A percentile compares a stretch with the other conserved stretches of the same genome.
phyloP scores from a whole-genome alignment of 352 stramenopile species.

The Phytophthora lateralis region DNA sequence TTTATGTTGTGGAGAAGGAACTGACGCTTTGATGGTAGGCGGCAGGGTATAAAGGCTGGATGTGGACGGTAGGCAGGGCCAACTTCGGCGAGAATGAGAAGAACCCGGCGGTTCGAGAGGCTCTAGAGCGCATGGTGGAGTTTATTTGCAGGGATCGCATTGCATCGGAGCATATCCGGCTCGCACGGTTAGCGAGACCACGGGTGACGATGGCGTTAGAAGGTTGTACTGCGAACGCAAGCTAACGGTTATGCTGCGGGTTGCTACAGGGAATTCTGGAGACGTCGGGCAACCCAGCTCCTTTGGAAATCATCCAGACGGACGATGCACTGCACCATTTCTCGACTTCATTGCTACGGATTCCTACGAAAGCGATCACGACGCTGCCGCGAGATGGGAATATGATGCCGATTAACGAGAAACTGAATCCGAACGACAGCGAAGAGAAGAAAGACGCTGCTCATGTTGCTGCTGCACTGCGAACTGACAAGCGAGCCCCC shows the following conservation, averaged over 20 bases:
- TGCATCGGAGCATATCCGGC: slow-evolving; percentile 36
- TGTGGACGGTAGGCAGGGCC: slow-evolving; percentile 81
- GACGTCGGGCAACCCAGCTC: slow-evolving; percentile 34
- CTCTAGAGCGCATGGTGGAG: slow-evolving; percentile 79
- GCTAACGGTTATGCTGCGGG: background rate
- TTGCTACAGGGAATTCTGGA: slow-evolving; percentile 53
- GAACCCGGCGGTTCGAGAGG: slow-evolving; percentile 71
- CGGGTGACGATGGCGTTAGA: slow-evolving; percentile 17
- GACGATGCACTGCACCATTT: slow-evolving; percentile 69
- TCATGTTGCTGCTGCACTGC: slow-evolving; percentile 10
- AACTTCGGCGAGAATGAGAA: slow-evolving; percentile 88
- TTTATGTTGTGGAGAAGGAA: background rate
- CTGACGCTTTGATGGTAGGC: slow-evolving; percentile 31
- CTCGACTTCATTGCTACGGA: slow-evolving; percentile 66
- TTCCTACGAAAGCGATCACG: slow-evolving; percentile 80
- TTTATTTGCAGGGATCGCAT: slow-evolving; percentile 51
- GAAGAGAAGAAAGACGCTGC: slow-evolving; percentile 25
- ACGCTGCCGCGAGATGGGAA: slow-evolving; percentile 74
- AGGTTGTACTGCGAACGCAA: background rate
- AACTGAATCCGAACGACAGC: slow-evolving; percentile 24
- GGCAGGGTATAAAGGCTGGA: slow-evolving; percentile 79
- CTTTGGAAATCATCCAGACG: slow-evolving; percentile 60
- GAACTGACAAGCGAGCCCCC: slow-evolving; percentile 14
- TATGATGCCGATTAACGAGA: slow-evolving; percentile 49
- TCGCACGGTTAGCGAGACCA: slow-evolving; percentile 32